A percentile compares a stretch with the other conserved stretches of the same genome.
These are phyloP conservation scores for Acacia acuminata DNA, from an alignment of 306 rosid genomes.

Conservation along the genomic window DNA sequence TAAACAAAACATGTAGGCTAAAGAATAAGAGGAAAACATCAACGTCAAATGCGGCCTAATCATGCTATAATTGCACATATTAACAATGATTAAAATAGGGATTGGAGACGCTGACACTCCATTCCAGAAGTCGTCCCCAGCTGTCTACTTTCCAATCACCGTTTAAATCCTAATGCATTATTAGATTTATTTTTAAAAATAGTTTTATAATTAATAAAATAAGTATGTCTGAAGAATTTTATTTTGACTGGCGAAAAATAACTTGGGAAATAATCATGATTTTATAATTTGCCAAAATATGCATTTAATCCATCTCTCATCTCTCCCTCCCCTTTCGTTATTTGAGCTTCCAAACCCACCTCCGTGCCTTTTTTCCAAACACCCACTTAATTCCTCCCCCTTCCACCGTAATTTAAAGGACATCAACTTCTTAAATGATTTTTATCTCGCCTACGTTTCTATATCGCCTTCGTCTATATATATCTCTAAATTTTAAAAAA, in stretches of 20 bases:
- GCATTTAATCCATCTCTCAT: neutral
- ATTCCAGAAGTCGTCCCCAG: neutral
- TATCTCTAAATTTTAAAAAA: neutral
- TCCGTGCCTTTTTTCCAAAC: neutral
- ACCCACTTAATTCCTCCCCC: neutral
- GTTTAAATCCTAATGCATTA: neutral
- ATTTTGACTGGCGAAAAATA: too few species aligned
- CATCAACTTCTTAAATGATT: too few species aligned
- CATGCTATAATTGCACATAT: conserved; percentile 13
- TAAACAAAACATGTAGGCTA: neutral
- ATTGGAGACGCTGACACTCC: conserved; percentile 35
- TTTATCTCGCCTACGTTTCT: neutral
- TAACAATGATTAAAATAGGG: conserved; percentile 23
- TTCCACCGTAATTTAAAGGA: neutral
- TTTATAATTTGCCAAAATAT: too few species aligned
- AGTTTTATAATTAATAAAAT: too few species aligned
- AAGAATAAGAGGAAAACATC: conserved; percentile 31
- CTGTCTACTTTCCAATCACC: conserved; percentile 10
- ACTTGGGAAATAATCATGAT: too few species aligned
- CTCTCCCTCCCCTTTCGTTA: too few species aligned
- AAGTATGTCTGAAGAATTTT: too few species aligned
- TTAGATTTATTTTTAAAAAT: too few species aligned
- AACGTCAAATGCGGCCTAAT: conserved; percentile 24
- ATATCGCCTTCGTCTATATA: too few species aligned
- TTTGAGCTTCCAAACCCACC: neutral